Evolutionary conservation across 371 early-diverging fungal species (phyloP).

Genomic region (Encephalitozoon romaleae): DNA sequence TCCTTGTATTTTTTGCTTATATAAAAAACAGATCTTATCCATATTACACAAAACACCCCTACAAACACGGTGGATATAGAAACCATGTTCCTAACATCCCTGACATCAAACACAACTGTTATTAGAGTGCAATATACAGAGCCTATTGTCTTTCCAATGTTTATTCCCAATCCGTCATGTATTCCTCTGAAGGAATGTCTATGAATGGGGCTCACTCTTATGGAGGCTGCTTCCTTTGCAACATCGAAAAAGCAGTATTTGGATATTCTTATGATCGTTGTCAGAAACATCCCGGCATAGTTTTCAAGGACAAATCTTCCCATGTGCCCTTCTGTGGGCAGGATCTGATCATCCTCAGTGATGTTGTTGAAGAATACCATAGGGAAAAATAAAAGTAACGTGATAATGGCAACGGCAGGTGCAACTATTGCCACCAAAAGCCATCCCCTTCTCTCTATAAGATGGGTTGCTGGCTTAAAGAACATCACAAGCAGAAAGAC

Average conservation of each 20-base stretch:
- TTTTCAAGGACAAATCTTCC: slow-evolving; percentile 14
- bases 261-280: slow-evolving; percentile 42
- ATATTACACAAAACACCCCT: slow-evolving; percentile 26
- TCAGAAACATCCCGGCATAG: not conserved
- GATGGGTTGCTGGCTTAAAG: slow-evolving; percentile 1
- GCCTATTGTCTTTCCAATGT: slow-evolving; percentile 58
- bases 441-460: slow-evolving; percentile 7
- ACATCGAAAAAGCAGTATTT: slow-evolving; percentile 61
- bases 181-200: slow-evolving; percentile 55
- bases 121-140: slow-evolving; percentile 24
- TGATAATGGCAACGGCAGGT: not conserved
- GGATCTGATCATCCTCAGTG: not conserved
- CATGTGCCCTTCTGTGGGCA: not conserved
- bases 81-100: slow-evolving; percentile 54
- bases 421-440: not conserved
- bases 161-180: slow-evolving; percentile 59
- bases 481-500: slow-evolving; percentile 1
- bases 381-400: not conserved
- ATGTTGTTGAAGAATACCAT: slow-evolving; percentile 11
- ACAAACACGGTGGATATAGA: slow-evolving; percentile 22
- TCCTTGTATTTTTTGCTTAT: slow-evolving; percentile 52
- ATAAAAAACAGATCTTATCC: slow-evolving; percentile 55
- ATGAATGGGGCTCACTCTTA: slow-evolving; percentile 51
- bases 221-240: slow-evolving; percentile 57
- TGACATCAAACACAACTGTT: slow-evolving; percentile 1